Conservation (phyloP, 2,329 filamentous ascomycete genomes). For the Falciphora oryzae region DNA sequence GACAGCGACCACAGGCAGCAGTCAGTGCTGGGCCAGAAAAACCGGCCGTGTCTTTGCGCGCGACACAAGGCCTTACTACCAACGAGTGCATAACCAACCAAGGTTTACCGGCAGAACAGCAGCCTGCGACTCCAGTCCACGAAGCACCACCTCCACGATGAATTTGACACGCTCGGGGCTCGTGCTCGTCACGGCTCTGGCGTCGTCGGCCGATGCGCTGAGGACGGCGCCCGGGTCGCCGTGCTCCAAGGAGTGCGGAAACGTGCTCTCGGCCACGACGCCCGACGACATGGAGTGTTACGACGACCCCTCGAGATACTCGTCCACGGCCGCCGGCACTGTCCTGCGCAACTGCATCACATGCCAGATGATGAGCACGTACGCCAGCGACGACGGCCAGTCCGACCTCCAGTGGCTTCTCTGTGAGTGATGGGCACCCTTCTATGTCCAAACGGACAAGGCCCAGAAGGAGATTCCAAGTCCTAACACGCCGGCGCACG, state of each 20-base stretch:
- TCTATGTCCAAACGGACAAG: too few relatives aligned
- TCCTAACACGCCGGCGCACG: background rate
- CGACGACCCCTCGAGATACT: constrained; percentile 29
- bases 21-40: background rate
- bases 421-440: constrained; percentile 37
- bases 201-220: constrained; percentile 25
- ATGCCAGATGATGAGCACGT: constrained; percentile 47
- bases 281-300: constrained; percentile 43
- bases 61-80: background rate
- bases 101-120: too few relatives aligned
- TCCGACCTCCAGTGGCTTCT: constrained; percentile 50
- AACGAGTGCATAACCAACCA: background rate
- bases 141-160: background rate
- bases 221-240: constrained; percentile 42
- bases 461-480: background rate
- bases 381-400: constrained; percentile 28
- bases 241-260: constrained; percentile 47
- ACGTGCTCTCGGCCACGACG: constrained; percentile 41
- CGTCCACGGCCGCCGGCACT: constrained; percentile 32
- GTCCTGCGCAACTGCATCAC: constrained; percentile 46
- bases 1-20: background rate
- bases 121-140: background rate
- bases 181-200: constrained; percentile 16
- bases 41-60: background rate
- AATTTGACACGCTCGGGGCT: constrained; percentile 1